These are phyloP conservation scores for Retiboletus flavoniger DNA, from an alignment of 1,284 basidiomycete species.

Conservation along the genomic window DNA sequence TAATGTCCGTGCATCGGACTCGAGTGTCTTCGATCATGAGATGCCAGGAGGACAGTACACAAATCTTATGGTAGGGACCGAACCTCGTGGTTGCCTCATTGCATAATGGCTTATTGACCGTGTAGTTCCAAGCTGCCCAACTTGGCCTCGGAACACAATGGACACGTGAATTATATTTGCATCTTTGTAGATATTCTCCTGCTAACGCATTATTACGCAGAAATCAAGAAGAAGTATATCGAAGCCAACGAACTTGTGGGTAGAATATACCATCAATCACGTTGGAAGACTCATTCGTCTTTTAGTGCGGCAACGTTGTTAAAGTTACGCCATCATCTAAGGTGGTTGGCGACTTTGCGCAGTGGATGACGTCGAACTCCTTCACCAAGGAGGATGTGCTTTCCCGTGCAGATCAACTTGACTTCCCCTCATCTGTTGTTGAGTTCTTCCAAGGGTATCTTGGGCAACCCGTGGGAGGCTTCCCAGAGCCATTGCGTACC, in stretches of 20 bases:
- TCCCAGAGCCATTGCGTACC: constrained; percentile 94
- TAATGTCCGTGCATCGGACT: constrained; percentile 95
- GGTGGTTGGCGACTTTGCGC: constrained; percentile 98
- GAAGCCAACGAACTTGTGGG: constrained; percentile 89
- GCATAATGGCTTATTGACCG: constrained; percentile 20
- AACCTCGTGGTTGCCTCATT: constrained; percentile 12
- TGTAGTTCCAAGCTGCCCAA: constrained; percentile 96
- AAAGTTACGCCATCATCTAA: constrained; percentile 99
- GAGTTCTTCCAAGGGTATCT: constrained; percentile 99
- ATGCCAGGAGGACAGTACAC: constrained; percentile 99
- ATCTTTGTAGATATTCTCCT: constrained; percentile 8
- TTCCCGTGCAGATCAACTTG: constrained; percentile 83
- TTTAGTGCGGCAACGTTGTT: constrained; percentile 93
- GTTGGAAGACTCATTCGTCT: constrained; percentile 17
- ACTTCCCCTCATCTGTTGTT: constrained; percentile 96
- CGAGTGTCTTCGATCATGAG: constrained; percentile 98
- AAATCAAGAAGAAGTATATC: constrained; percentile 99
- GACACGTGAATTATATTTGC: constrained; percentile 55
- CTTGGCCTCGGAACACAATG: constrained; percentile 97
- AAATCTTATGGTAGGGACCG: constrained; percentile 75
- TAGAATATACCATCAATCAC: constrained; percentile 17
- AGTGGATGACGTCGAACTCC: constrained; percentile 98
- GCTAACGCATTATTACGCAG: constrained; percentile 40
- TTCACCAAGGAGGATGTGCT: constrained; percentile 86
- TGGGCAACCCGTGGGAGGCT: constrained; percentile 95